Percentiles rank a stretch among this genome's conserved stretches.
Evolutionary conservation across 2,329 filamentous ascomycete species (phyloP).

Genomic region (Cyphellophora attinorum): DNA sequence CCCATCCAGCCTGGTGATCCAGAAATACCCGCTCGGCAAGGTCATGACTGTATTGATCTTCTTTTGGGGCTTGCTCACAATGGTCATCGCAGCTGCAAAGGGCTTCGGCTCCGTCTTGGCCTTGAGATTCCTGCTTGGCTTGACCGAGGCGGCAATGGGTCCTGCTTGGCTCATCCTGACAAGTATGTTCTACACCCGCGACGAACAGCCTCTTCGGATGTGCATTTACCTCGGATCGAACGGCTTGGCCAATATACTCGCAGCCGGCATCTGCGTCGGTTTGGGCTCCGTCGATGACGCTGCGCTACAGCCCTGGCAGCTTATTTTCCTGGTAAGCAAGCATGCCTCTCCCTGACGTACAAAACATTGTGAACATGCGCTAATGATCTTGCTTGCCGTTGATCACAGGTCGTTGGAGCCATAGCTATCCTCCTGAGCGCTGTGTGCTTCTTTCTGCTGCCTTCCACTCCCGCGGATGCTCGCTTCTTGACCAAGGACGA

Average conservation of each 20-base stretch:
- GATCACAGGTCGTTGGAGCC: constrained; percentile 24
- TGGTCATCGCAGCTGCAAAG: constrained; percentile 23
- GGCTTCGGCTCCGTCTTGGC: constrained; percentile 27
- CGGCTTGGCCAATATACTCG: constrained; percentile 25
- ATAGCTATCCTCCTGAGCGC: constrained; percentile 35
- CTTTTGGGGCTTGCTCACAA: constrained; percentile 24
- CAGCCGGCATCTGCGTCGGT: constrained; percentile 36
- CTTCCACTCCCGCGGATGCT: constrained; percentile 28
- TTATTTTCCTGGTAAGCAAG: constrained; percentile 42
- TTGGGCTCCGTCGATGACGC: constrained; percentile 26
- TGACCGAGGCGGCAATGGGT: constrained; percentile 28
- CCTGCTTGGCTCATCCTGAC: constrained; percentile 29
- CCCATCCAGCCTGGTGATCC: constrained; percentile 20
- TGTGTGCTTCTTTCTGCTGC: constrained; percentile 25
- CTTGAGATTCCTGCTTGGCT: constrained; percentile 33
- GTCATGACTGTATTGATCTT: constrained; percentile 20
- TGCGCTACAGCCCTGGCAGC: constrained; percentile 31
- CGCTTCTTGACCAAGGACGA: constrained; percentile 29
- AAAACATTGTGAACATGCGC: constrained; percentile 24
- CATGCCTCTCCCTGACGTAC: constrained; percentile 39
- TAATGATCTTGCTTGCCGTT: too few species aligned
- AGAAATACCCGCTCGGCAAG: constrained; percentile 19
- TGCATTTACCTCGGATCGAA: constrained; percentile 27
- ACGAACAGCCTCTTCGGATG: constrained; percentile 25
- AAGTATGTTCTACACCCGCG: constrained; percentile 29